Percentiles rank a stretch among this genome's conserved stretches.
Conservation (phyloP, 1,284 basidiomycete species). For the Melampsora larici-populina region DNA sequence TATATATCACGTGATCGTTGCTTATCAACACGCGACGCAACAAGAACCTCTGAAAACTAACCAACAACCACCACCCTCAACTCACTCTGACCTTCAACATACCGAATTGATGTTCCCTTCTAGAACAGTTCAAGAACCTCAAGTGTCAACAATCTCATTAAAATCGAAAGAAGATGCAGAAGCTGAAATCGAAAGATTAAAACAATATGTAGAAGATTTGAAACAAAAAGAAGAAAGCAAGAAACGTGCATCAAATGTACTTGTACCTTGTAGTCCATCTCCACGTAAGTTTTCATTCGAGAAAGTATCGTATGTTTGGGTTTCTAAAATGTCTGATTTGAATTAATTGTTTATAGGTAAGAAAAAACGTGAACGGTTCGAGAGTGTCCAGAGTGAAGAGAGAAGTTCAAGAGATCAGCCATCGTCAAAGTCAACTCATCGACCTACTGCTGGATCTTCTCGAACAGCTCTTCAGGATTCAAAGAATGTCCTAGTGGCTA, state of each 20-base stretch:
- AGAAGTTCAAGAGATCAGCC: background rate
- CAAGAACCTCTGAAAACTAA: too few relatives aligned
- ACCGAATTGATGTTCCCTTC: too few relatives aligned
- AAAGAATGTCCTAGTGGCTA: background rate
- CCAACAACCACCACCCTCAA: too few relatives aligned
- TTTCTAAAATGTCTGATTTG: background rate
- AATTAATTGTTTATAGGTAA: background rate
- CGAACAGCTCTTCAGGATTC: background rate
- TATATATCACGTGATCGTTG: too few relatives aligned
- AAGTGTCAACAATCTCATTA: constrained; percentile 26
- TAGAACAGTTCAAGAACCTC: background rate
- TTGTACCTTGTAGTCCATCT: background rate
- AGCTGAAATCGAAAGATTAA: background rate
- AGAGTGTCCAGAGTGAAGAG: background rate
- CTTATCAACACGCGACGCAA: too few relatives aligned
- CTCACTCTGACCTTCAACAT: too few relatives aligned
- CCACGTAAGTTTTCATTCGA: background rate
- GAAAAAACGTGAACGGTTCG: background rate
- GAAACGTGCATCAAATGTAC: background rate
- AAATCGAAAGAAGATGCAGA: constrained; percentile 27
- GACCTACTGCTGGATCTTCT: background rate
- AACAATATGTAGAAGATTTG: background rate
- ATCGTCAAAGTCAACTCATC: background rate
- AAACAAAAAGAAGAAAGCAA: background rate
- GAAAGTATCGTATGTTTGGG: background rate